Percentiles rank a stretch among this genome's conserved stretches.
phyloP scores from a whole-genome alignment of 768 basidiomycete species.

The Lactarius deliciosus region DNA sequence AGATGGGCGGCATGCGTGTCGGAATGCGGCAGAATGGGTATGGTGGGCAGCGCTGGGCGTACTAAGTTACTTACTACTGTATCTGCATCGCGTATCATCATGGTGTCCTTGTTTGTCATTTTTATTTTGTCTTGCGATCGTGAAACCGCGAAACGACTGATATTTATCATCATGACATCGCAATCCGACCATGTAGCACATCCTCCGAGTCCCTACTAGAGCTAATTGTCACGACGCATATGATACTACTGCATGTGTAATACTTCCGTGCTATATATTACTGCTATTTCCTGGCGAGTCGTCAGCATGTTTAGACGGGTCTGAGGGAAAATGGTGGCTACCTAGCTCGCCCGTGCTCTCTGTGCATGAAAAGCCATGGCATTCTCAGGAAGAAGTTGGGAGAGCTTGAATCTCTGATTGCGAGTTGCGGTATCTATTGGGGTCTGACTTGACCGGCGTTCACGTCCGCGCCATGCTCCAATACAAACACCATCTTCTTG shows the following conservation, averaged over 20 bases:
- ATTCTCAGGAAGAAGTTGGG: background rate
- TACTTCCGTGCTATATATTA: background rate
- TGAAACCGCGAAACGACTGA: background rate
- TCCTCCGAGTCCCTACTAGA: background rate
- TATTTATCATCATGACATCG: background rate
- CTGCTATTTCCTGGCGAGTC: background rate
- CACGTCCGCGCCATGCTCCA: background rate
- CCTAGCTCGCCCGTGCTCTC: background rate
- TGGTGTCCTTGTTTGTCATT: background rate
- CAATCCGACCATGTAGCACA: background rate
- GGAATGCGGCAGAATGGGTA: too few relatives aligned
- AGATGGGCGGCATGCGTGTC: too few relatives aligned
- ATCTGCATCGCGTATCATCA: background rate
- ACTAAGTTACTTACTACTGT: background rate
- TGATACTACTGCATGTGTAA: background rate
- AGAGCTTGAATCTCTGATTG: background rate
- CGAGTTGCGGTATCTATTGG: too few relatives aligned
- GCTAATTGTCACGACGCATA: background rate
- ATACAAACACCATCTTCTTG: too few relatives aligned
- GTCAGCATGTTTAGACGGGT: background rate
- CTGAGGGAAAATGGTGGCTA: background rate
- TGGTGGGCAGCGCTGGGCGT: too few relatives aligned
- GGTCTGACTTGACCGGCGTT: background rate
- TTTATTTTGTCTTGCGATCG: background rate
- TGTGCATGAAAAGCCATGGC: background rate